phyloP scores from a whole-genome alignment of 148 eudicot species.

The Fallopia convolvulus region DNA sequence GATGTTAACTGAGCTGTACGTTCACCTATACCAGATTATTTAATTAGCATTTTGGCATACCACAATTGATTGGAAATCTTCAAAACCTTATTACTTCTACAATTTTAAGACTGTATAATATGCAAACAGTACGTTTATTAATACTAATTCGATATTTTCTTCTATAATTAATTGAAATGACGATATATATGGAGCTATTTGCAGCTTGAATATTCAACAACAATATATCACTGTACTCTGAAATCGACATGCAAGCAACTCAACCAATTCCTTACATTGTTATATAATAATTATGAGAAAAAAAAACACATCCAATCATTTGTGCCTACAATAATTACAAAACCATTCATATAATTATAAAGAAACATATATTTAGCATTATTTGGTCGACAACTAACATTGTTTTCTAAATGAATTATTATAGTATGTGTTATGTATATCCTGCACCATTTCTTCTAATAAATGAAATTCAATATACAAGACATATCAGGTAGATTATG shows the following conservation, averaged over 20 bases:
- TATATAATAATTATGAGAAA: background rate
- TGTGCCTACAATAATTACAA: background rate
- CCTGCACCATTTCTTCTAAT: too few species aligned
- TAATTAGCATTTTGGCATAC: background rate
- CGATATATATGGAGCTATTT: background rate
- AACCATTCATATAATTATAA: background rate
- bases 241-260: background rate
- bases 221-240: background rate
- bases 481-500: too few species aligned
- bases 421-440: too few species aligned
- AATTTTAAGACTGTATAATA: too few species aligned
- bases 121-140: background rate
- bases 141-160: background rate
- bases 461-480: too few species aligned
- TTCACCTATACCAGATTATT: too few species aligned
- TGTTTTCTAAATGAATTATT: too few species aligned
- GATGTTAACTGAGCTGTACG: too few species aligned
- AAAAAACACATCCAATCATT: background rate
- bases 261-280: background rate
- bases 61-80: background rate
- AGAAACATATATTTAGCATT: too few species aligned
- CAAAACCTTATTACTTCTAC: background rate
- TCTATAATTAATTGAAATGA: background rate
- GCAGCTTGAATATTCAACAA: background rate
- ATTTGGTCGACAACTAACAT: too few species aligned